Percentiles rank a stretch among this genome's conserved stretches.
Evolutionary conservation across 169 alveolate genomes (phyloP).

Genomic region (Plasmodium billcollinsi): DNA sequence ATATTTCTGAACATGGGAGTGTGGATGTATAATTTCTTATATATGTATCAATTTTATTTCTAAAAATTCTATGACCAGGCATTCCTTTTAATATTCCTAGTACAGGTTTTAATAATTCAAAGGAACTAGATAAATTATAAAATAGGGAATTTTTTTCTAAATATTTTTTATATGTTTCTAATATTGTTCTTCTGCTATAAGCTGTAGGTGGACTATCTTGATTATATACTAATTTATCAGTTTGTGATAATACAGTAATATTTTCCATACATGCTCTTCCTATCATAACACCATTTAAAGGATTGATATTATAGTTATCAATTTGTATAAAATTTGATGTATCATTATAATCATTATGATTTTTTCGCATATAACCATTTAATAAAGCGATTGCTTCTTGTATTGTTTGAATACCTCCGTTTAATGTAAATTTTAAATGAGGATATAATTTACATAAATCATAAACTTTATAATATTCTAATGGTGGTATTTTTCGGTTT

Average conservation of each 20-base stretch:
- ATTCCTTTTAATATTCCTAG: conserved; percentile 88
- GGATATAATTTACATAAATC: conserved; percentile 92
- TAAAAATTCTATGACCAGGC: conserved; percentile 82
- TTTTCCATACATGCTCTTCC: conserved; percentile 90
- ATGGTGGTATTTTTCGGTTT: conserved; percentile 95
- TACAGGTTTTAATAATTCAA: conserved; percentile 86
- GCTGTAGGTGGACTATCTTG: conserved; percentile 65
- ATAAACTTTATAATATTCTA: conserved; percentile 93
- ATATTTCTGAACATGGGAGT: conserved; percentile 41
- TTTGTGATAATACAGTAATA: conserved; percentile 84
- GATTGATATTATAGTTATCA: conserved; percentile 56
- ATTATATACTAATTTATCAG: conserved; percentile 85
- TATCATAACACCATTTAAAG: conserved; percentile 88
- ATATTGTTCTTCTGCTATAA: conserved; percentile 81
- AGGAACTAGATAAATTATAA: conserved; percentile 77
- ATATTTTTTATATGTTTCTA: conserved; percentile 79
- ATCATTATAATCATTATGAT: conserved; percentile 45
- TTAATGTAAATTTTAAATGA: conserved; percentile 90
- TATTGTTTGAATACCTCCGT: conserved; percentile 93
- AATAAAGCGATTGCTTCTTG: conserved; percentile 82
- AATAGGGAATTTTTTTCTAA: conserved; percentile 37
- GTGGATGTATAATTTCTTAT: conserved; percentile 58
- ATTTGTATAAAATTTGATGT: conserved; percentile 27
- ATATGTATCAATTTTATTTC: conserved; percentile 77
- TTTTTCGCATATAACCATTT: conserved; percentile 58